Percentiles rank a stretch among this genome's conserved stretches.
Evolutionary conservation across 164 flowering plant genomes (phyloP).

Genomic region (Chimonanthus praecox): DNA sequence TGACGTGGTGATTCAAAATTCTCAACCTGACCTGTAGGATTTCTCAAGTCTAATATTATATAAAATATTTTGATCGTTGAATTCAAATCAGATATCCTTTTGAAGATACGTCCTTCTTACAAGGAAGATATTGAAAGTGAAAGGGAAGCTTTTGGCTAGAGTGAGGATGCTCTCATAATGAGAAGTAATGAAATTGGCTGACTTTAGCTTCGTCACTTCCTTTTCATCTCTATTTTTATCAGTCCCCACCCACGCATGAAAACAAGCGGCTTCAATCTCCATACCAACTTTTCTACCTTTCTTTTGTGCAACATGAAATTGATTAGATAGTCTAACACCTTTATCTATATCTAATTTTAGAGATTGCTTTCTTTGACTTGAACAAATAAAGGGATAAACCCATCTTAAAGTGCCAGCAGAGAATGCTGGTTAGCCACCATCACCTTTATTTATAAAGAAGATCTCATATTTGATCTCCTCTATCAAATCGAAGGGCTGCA

Average conservation of each 20-base stretch:
- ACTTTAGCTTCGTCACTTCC: conserved; percentile 1
- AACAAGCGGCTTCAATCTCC: conserved; percentile 1
- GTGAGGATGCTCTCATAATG: background rate
- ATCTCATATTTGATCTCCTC: background rate
- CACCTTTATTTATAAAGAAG: background rate
- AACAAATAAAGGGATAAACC: background rate
- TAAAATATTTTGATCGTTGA: too few species aligned
- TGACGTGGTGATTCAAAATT: too few species aligned
- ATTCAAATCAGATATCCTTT: background rate
- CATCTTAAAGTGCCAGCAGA: background rate
- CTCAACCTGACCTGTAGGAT: too few species aligned
- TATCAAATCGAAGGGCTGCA: background rate
- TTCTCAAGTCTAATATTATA: too few species aligned
- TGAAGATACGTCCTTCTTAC: background rate
- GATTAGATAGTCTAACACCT: background rate
- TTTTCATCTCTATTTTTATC: background rate
- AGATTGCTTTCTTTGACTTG: too few species aligned
- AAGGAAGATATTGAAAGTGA: background rate
- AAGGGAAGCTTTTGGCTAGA: background rate
- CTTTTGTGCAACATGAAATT: background rate
- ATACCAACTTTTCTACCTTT: background rate
- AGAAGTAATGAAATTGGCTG: background rate
- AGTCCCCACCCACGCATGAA: conserved; percentile 2
- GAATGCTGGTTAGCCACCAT: background rate
- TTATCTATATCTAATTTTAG: background rate